Conservation (phyloP, 2,329 filamentous ascomycete genomes). For the Colletotrichum chrysophilum region DNA sequence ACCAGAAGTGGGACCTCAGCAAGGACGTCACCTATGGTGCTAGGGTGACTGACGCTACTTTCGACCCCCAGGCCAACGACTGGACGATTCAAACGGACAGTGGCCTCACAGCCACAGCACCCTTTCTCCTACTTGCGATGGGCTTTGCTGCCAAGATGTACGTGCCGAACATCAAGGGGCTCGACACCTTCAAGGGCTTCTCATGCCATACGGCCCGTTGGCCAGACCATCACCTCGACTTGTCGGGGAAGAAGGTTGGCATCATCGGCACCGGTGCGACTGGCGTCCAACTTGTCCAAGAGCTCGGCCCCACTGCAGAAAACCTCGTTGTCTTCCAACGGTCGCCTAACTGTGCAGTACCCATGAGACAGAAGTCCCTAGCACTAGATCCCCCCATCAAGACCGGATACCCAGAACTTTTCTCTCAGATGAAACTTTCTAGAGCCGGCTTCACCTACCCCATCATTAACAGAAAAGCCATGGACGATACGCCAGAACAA, state of each 20-base stretch:
- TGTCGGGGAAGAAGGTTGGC: not conserved
- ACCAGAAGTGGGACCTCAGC: constrained; percentile 42
- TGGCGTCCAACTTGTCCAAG: constrained; percentile 25
- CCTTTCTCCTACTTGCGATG: constrained; percentile 42
- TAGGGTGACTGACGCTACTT: constrained; percentile 42
- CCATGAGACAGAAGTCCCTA: not conserved
- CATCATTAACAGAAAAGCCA: not conserved
- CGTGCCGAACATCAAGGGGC: constrained; percentile 36
- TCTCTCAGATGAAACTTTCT: not conserved
- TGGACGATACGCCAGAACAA: not conserved
- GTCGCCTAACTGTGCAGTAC: constrained; percentile 21
- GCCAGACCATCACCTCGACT: not conserved
- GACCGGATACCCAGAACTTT: not conserved
- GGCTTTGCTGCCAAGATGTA: constrained; percentile 46
- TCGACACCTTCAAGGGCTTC: constrained; percentile 18
- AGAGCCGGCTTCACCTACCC: not conserved
- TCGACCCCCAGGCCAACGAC: constrained; percentile 33
- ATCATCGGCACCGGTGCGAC: constrained; percentile 24
- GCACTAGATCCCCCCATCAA: not conserved
- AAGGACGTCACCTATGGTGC: constrained; percentile 46
- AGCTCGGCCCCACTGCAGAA: constrained; percentile 19
- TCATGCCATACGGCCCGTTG: not conserved
- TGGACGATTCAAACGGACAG: constrained; percentile 44
- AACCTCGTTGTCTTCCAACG: constrained; percentile 25
- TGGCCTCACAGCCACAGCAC: constrained; percentile 34